These are phyloP conservation scores for Pythium chondricola DNA, from an alignment of 352 stramenopile species.

Conservation along the genomic window DNA sequence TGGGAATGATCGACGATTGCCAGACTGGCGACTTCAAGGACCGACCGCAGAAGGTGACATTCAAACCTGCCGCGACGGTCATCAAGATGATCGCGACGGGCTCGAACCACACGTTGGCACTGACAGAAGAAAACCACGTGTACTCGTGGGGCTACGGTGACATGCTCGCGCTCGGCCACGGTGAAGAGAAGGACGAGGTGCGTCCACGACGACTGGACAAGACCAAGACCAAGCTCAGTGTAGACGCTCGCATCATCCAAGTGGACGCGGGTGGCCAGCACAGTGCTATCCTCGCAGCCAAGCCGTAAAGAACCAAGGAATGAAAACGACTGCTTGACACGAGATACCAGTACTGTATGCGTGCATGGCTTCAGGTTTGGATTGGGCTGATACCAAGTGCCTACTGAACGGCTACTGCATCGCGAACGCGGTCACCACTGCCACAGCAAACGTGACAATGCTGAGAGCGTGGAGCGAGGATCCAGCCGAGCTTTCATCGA, in stretches of 20 bases:
- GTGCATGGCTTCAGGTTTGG: too few species aligned
- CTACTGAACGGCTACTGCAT: too few species aligned
- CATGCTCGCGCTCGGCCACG: slow-evolving; percentile 87
- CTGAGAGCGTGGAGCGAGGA: too few species aligned
- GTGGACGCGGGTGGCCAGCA: slow-evolving; percentile 87
- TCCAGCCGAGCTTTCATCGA: too few species aligned
- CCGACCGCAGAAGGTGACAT: slow-evolving; percentile 63
- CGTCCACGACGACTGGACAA: slow-evolving; percentile 61
- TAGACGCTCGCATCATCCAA: slow-evolving; percentile 59
- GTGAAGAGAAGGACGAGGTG: slow-evolving; percentile 74
- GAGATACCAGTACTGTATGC: too few species aligned
- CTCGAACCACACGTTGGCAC: slow-evolving; percentile 83
- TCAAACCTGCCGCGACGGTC: slow-evolving; percentile 24
- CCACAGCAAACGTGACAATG: neutral
- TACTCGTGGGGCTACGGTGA: slow-evolving; percentile 92
- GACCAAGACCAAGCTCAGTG: slow-evolving; percentile 59
- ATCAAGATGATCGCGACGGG: slow-evolving; percentile 62
- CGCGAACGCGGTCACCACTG: neutral
- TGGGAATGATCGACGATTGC: slow-evolving; percentile 79
- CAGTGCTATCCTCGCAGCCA: slow-evolving; percentile 59
- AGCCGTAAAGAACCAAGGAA: too few species aligned
- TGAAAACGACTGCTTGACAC: too few species aligned
- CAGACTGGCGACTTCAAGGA: slow-evolving; percentile 77
- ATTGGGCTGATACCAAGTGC: too few species aligned
- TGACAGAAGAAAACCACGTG: slow-evolving; percentile 69